Base-by-base conservation (phyloP, 2,329 filamentous ascomycete species). In the Cercospora brassicicola region DNA sequence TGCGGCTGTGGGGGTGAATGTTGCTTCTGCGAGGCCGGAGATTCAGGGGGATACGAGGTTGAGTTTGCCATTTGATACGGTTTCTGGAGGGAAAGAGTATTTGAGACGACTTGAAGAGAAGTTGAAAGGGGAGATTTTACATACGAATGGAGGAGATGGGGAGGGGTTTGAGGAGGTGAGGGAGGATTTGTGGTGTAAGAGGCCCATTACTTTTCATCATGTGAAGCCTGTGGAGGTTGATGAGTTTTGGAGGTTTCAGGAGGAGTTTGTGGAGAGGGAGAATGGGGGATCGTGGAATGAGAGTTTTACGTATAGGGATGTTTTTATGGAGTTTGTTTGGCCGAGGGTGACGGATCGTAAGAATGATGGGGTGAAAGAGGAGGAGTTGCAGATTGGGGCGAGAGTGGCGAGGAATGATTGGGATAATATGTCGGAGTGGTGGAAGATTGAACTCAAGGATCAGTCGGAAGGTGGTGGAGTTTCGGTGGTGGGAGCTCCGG, bases 171-270 rank as follows among this genome's bases (percentile, higher is more conserved):
- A 51, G 13, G 42, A 66, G 70, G 1, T 75, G 72, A 33, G 61
- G 62, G 5, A 26, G 30, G 63, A 71, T 9, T 70, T 66, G 18
- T 77, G 75, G 75, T 77, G 76, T 64, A 64, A 65, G 39, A 71
- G 73, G 1, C 68, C 72, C 20, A 65, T 77, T 2, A 76, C 75
- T 9, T 66, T 72, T 33, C 72, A 75, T 62, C 71, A 76, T 31
- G 59, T 77, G 10, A 66, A 62, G 10, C 42, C 68, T 1, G 45
- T 67, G 20, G 62, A 72, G 10, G 67, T 73, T 6, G 67, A 74
- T 42, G 53, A 53, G 13, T 18, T 75, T 1, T 75, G 68, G 57
- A 68, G 69, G 23, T 68, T 70, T 18, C 70, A 76, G 45, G 28
- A 65, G 9, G 18, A 59, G 2, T 68, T 53, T 28, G 66, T 64